Base-by-base conservation (phyloP, 2,329 filamentous ascomycete species). In the Monilinia laxa region DNA sequence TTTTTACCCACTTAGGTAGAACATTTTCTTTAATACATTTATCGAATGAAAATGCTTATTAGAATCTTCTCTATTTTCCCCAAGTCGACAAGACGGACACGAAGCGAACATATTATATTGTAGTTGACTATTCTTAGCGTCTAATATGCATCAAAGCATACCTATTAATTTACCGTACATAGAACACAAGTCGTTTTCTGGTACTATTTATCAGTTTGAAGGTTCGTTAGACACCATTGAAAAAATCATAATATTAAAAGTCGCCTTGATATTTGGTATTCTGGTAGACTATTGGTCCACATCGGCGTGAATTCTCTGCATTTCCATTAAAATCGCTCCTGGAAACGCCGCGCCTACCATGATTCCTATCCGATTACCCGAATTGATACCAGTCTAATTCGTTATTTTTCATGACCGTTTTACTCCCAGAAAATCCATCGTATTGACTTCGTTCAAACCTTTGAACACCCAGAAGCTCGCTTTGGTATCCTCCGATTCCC, bases 321-420 rank as follows among this genome's bases (percentile, higher is more conserved):
- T 51, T 11, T 10, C 45, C 45, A 38, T 23, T 6, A 38, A 40
- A 14, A 38, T 62, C 9, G 28, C 58, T 38, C 45, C n/a, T 51
- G 9, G 20, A 60, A 40, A 62, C 58, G 58, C 58, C 58, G 35
- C 38, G 45, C 45, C 28, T 62, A n/a, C 14, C 45, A 51, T 62
- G 38, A 4, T 51, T 51, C 14, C 31, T 45, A 51, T 51, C n/a
- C n/a, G 18, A 49, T 18, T 62, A 35, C 31, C 31, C 58, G 20
- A 38, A 25, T 38, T 62, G 31, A 51, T 51, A 40, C 25, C 58
- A 51, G 47, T 9, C 20, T 4, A 20, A 23, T 47, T 20, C 45
- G 16, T 62, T 11, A 35, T 25, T 38, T 51, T 51, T 51, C 28
- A 18, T 51, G 51, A 25, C 9, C 45, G 4, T 25, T 51, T 51